Conservation (phyloP, 345 rosid genomes). For the Diplotaxis tenuifolia region DNA sequence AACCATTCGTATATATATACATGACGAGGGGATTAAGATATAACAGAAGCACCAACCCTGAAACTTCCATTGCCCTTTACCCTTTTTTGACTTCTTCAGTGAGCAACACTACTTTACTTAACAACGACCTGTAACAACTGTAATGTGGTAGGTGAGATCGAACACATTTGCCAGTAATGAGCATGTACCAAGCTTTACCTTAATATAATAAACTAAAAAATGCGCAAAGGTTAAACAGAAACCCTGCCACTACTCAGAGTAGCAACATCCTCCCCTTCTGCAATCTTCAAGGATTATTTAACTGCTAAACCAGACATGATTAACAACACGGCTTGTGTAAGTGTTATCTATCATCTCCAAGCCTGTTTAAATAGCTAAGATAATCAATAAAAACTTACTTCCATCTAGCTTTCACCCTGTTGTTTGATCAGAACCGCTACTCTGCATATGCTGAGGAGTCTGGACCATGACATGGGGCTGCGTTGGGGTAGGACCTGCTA, state of each 20-base stretch:
- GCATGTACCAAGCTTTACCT: slow-evolving; percentile 44
- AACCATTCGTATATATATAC: slow-evolving; percentile 39
- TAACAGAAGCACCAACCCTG: slow-evolving; percentile 45
- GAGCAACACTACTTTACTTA: slow-evolving; percentile 43
- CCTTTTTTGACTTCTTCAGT: slow-evolving; percentile 49
- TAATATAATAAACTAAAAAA: slow-evolving; percentile 61
- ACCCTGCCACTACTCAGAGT: slow-evolving; percentile 68
- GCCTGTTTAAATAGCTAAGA: background rate
- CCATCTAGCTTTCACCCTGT: slow-evolving; percentile 68
- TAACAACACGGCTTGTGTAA: background rate
- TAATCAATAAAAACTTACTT: slow-evolving; percentile 39
- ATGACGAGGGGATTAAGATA: slow-evolving; percentile 29
- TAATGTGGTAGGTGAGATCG: slow-evolving; percentile 1
- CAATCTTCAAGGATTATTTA: slow-evolving; percentile 18
- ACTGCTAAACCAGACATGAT: slow-evolving; percentile 6
- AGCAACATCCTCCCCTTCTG: slow-evolving; percentile 41
- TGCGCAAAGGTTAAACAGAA: slow-evolving; percentile 79
- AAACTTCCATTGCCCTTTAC: slow-evolving; percentile 50
- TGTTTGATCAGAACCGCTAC: slow-evolving; percentile 81
- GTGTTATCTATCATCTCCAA: background rate
- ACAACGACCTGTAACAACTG: slow-evolving; percentile 62
- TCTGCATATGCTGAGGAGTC: slow-evolving; percentile 75
- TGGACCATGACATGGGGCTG: slow-evolving; percentile 71
- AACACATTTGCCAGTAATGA: slow-evolving; percentile 6
- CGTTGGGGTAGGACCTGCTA: slow-evolving; percentile 42